phyloP scores from a whole-genome alignment of 164 flowering plant genomes.

The Annona cherimola region DNA sequence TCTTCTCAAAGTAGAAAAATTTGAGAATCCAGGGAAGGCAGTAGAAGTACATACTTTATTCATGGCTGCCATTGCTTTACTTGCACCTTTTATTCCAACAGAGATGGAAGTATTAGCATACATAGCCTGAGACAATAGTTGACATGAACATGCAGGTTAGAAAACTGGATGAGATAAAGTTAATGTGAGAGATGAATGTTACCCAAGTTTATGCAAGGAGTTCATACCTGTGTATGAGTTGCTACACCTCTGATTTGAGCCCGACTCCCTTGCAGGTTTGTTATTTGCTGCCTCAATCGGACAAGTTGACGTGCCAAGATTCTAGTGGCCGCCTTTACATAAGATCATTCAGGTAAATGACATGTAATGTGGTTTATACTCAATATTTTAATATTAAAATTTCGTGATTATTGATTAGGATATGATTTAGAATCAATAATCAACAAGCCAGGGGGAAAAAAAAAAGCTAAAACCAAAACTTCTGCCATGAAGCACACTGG shows the following conservation, averaged over 20 bases:
- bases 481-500: too few species aligned
- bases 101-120: slow-evolving; percentile 87
- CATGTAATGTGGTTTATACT: background rate
- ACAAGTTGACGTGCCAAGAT: slow-evolving; percentile 96
- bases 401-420: background rate
- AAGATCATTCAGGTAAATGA: slow-evolving; percentile 1
- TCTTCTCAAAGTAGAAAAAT: background rate
- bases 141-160: background rate
- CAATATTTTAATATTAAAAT: background rate
- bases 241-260: slow-evolving; percentile 96
- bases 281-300: slow-evolving; percentile 80
- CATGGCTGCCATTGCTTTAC: slow-evolving; percentile 90
- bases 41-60: slow-evolving; percentile 46
- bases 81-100: slow-evolving; percentile 93
- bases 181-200: background rate
- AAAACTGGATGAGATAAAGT: background rate
- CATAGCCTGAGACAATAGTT: slow-evolving; percentile 47
- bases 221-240: slow-evolving; percentile 79
- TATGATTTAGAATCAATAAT: background rate
- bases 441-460: background rate
- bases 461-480: background rate
- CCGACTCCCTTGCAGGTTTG: slow-evolving; percentile 92
- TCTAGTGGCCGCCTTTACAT: slow-evolving; percentile 76
- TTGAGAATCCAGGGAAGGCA: background rate
- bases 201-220: background rate